Evolutionary conservation across 495 filamentous ascomycete genomes (phyloP).

Genomic region (Hypoxylon fragiforme): DNA sequence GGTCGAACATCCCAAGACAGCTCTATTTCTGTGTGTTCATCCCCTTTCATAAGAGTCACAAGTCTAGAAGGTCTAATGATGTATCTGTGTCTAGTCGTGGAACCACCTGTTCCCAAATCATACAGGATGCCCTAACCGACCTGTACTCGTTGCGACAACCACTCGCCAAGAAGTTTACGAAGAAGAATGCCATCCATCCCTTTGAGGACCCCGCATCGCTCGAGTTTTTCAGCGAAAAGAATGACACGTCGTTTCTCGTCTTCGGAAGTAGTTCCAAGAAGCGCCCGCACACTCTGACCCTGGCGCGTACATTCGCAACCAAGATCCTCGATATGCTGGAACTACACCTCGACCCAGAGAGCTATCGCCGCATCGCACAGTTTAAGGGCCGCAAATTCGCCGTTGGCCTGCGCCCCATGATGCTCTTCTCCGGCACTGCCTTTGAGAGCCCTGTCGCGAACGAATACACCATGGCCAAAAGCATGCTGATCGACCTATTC

Average conservation of each 20-base stretch:
- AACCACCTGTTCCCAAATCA: slow-evolving; percentile 73
- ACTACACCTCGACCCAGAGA: slow-evolving; percentile 71
- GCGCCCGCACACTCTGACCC: slow-evolving; percentile 82
- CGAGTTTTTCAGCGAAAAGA: slow-evolving; percentile 93
- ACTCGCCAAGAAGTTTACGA: slow-evolving; percentile 81
- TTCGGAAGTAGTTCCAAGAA: slow-evolving; percentile 89
- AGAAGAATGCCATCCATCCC: slow-evolving; percentile 91
- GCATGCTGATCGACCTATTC: slow-evolving; percentile 88
- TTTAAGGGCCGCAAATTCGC: slow-evolving; percentile 84
- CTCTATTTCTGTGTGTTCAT: slow-evolving; percentile 66
- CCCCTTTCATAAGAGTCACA: not conserved
- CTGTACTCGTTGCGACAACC: slow-evolving; percentile 80
- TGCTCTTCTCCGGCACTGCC: slow-evolving; percentile 80
- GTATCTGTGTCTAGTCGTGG: slow-evolving; percentile 54
- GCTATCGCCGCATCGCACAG: slow-evolving; percentile 65
- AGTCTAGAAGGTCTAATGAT: too few species aligned
- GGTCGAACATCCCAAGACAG: slow-evolving; percentile 82
- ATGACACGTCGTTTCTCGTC: slow-evolving; percentile 77
- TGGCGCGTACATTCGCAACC: slow-evolving; percentile 79
- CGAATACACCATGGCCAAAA: slow-evolving; percentile 81
- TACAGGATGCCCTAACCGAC: slow-evolving; percentile 79
- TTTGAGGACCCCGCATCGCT: slow-evolving; percentile 87
- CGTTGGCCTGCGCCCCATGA: slow-evolving; percentile 82
- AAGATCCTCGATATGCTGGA: slow-evolving; percentile 94
- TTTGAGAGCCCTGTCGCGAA: slow-evolving; percentile 78